A percentile compares a stretch with the other conserved stretches of the same genome.
phyloP scores from a whole-genome alignment of 1,139 yeast species.

The Scheffersomyces illinoinensis region DNA sequence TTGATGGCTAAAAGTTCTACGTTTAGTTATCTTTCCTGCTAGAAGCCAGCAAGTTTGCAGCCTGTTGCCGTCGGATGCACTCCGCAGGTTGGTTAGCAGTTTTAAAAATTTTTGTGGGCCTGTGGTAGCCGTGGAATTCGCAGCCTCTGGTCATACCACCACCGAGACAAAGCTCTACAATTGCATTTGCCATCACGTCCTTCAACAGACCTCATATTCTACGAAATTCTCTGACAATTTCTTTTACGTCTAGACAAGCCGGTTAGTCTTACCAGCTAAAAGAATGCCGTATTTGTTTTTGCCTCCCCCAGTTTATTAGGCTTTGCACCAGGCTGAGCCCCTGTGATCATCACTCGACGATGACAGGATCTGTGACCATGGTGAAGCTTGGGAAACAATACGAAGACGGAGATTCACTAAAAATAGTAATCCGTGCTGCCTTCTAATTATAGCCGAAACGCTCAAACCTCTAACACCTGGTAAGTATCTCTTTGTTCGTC shows the following conservation, averaged over 20 bases:
- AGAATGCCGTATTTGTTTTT: too few relatives aligned
- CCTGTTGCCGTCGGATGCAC: not conserved
- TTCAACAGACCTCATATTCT: too few relatives aligned
- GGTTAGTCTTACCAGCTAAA: too few relatives aligned
- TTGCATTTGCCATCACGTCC: too few relatives aligned
- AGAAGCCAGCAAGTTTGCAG: not conserved
- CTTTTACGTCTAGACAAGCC: too few relatives aligned
- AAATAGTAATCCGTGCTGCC: too few relatives aligned
- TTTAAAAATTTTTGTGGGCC: not conserved
- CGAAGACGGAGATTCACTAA: not conserved
- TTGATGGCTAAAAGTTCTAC: not conserved
- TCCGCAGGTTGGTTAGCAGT: not conserved
- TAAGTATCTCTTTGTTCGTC: not conserved
- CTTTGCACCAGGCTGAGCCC: too few relatives aligned
- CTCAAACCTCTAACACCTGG: not conserved
- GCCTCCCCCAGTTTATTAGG: too few relatives aligned
- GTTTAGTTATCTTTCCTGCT: not conserved
- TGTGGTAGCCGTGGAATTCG: not conserved
- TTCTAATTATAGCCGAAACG: not conserved
- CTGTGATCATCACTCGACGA: too few relatives aligned
- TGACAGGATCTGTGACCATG: not conserved
- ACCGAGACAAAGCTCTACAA: too few relatives aligned
- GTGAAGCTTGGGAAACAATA: not conserved
- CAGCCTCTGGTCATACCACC: not conserved
- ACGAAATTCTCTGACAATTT: too few relatives aligned